Evolutionary conservation across 805 yeast genomes (phyloP).

Genomic region (Spathaspora gorwiae): DNA sequence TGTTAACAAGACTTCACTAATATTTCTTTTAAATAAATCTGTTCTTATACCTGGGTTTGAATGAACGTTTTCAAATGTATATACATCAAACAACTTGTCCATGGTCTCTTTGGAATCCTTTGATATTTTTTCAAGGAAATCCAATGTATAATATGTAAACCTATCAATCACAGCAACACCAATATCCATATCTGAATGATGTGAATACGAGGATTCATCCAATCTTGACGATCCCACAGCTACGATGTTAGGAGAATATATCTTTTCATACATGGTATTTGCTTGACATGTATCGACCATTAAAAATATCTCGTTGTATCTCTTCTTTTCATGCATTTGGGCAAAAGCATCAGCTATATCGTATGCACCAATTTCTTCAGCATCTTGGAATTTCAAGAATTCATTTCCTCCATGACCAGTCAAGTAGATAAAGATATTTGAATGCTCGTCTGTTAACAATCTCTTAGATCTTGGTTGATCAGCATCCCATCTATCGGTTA

Average conservation of each 20-base stretch:
- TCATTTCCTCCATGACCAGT: conserved; percentile 99
- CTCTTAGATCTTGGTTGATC: conserved; percentile 92
- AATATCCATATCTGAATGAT: conserved; percentile 89
- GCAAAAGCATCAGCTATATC: conserved; percentile 97
- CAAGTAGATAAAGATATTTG: conserved; percentile 89
- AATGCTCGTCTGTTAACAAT: conserved; percentile 85
- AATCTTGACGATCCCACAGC: conserved; percentile 88
- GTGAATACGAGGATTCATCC: conserved; percentile 90
- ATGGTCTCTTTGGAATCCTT: conserved; percentile 71
- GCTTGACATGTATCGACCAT: conserved; percentile 99
- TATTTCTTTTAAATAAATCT: conserved; percentile 66
- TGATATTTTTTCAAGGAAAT: conserved; percentile 77
- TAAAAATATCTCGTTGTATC: conserved; percentile 92
- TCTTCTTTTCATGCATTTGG: conserved; percentile 92
- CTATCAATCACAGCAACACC: conserved; percentile 98
- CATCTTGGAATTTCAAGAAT: conserved; percentile 95
- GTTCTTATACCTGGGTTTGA: conserved; percentile 91
- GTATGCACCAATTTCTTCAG: conserved; percentile 92
- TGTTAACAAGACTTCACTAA: conserved; percentile 69
- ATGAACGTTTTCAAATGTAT: conserved; percentile 80
- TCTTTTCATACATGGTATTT: conserved; percentile 90
- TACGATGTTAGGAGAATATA: conserved; percentile 86
- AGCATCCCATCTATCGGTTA: conserved; percentile 94
- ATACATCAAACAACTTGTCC: conserved; percentile 79
- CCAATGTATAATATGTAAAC: conserved; percentile 88